Percentiles rank a stretch among this genome's conserved stretches.
These are phyloP conservation scores for Chlorella sorokiniana DNA, from an alignment of 139 green algal species.

Conservation along the genomic window DNA sequence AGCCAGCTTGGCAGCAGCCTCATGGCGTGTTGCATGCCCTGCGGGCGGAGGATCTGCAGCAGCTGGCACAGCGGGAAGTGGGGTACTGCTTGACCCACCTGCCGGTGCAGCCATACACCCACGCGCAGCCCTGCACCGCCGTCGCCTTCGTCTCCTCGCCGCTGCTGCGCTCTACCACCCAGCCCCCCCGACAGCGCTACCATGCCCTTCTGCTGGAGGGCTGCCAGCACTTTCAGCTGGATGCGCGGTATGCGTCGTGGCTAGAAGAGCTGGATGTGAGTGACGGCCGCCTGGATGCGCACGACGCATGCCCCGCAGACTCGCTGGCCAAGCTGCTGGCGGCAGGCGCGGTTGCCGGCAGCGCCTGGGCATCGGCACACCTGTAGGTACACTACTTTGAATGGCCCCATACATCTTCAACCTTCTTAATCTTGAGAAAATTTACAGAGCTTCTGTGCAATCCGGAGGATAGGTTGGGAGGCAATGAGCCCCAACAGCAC, in stretches of 20 bases:
- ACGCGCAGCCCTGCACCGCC: background rate
- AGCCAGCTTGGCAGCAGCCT: slow-evolving; percentile 2
- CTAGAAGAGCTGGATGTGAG: background rate
- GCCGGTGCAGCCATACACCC: background rate
- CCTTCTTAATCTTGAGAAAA: too few relatives aligned
- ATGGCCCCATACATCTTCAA: too few relatives aligned
- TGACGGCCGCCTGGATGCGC: background rate
- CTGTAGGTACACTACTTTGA: background rate
- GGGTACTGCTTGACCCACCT: slow-evolving; percentile 4
- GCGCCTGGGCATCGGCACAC: background rate
- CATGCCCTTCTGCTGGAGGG: background rate
- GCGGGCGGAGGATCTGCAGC: background rate
- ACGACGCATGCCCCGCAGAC: slow-evolving; percentile 7
- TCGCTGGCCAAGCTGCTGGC: background rate
- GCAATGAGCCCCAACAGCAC: too few relatives aligned
- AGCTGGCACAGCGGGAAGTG: slow-evolving; percentile 9
- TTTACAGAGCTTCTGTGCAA: too few relatives aligned
- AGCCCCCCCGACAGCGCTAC: background rate
- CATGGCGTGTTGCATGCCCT: slow-evolving; percentile 25
- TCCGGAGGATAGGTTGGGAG: too few relatives aligned
- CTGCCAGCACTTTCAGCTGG: background rate
- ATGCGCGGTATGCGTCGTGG: background rate
- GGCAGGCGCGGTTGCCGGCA: background rate
- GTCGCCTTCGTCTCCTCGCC: slow-evolving; percentile 8
- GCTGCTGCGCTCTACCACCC: slow-evolving; percentile 1